Evolutionary conservation across 768 basidiomycete species (phyloP), one percentile per base, ranked within the genome.

Genomic region (Lactarius sanguifluus): DNA sequence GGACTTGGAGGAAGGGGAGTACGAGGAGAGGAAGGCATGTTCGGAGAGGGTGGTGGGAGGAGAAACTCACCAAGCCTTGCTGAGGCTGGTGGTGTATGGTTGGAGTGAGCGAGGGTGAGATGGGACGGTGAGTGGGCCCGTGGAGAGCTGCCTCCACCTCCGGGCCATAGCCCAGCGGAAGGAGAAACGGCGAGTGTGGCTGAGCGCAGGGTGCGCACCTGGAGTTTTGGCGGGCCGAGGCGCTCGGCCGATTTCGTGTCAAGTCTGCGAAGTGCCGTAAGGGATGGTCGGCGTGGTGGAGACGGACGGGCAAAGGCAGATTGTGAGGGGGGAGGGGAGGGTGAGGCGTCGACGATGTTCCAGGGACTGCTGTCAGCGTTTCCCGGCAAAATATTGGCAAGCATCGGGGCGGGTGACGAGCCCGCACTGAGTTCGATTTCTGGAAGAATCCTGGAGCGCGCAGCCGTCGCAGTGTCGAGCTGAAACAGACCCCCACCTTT

Each of bases 251-350:
- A 85, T 68, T 79, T 82, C 25, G 90, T 90, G 71, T 87, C 83
- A 32, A 90, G 74, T n/a, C 78, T 79, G 25, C 86, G 81, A 36
- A 91, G 80, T 64, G 84, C 84, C 4, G 89, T 86, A 3, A 79
- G 83, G 65, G 87, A 90, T 15, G 88, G 87, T 55, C 86, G 81
- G 28, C 84, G 78, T 38, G 81, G 81, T 3, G 83, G 84, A 15
- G 83, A 81, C 8, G 82, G 80, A 3, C 83, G 74, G 34, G 72
- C 75, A 78, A 89, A 88, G 9, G 77, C 75, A 50, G 86, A 76
- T 38, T 85, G 84, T 4, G 88, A 89, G 1, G 90, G 88, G 0
- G 88, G 86, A 3, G 88, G 86, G 0, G 89, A 90, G 8, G 85
- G 85, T 20, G 83, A 78, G 1, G 80, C 72, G 68, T 87, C 84